Percentiles rank a stretch among this genome's conserved stretches.
Evolutionary conservation across 306 rosid species (phyloP).

Genomic region (Glycyrrhiza uralensis): DNA sequence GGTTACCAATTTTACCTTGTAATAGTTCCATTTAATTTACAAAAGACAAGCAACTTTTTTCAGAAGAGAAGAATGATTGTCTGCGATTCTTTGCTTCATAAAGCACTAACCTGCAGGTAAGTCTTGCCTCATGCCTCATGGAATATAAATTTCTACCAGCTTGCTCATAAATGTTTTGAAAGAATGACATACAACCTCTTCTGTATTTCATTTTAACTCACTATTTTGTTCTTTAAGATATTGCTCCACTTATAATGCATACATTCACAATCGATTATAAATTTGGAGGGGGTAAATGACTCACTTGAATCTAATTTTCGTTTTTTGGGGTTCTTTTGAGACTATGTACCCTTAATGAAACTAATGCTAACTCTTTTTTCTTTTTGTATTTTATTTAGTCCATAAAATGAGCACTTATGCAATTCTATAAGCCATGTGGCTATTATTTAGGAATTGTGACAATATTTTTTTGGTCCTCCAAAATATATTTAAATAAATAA

Average conservation of each 20-base stretch:
- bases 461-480: background rate
- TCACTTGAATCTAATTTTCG: background rate
- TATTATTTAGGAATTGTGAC: background rate
- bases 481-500: background rate
- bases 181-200: background rate
- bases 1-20: slow-evolving; percentile 2
- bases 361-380: background rate
- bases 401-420: background rate
- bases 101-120: slow-evolving; percentile 7
- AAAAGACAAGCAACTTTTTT: slow-evolving; percentile 21
- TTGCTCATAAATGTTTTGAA: background rate
- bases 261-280: background rate
- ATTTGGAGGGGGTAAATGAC: background rate
- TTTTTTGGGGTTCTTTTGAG: background rate
- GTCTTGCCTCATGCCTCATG: background rate
- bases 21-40: background rate
- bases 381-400: background rate
- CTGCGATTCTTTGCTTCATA: background rate
- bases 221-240: background rate
- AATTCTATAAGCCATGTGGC: background rate
- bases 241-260: background rate
- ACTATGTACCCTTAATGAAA: background rate
- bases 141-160: background rate
- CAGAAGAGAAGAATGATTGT: slow-evolving; percentile 10
- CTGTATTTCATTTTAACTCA: background rate